Base-by-base conservation (phyloP, 768 basidiomycete genomes). In the Tephrocybe sp. region DNA sequence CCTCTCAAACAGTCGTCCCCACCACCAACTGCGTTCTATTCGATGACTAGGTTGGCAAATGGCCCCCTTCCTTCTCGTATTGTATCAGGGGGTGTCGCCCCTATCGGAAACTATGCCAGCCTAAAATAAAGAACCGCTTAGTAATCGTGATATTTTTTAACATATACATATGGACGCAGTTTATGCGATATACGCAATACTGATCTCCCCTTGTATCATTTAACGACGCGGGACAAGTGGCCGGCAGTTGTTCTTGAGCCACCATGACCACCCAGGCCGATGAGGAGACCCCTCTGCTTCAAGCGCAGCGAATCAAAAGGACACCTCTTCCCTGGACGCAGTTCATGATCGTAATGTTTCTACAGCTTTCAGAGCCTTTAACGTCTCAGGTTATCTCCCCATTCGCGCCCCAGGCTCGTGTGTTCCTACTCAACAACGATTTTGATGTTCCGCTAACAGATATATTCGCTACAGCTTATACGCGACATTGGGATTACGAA, bases 361-460 rank as follows among this genome's bases (percentile, higher is more conserved):
- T 91, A 18, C 87, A 89, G 63, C 79, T 90, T 34, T 74, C 86
- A 29, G 89, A 91, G 61, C 88, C 88, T 1, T 69, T 91, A 56
- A 87, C 88, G 1, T 78, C 79, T 4, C 78, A 88, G 53, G 84
- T 91, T 47, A 88, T 91, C 52, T 80, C 80, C 39, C 89, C 88
- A 0, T 90, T 89, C 59, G 77, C 82, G 16, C 86, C 85, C 3
- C 80, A 89, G 71, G 86, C 84, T 11, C 22, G 25, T 27, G 6
- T 13, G 24, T 24, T n/a, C 33, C 37, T 33, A n/a, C 15, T 25
- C 16, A 5, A 13, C 31, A n/a, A n/a, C n/a, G n/a, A n/a, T n/a
- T 15, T 24, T 29, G 2, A 21, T 9, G 2, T 77, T 76, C 58
- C 71, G 15, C 33, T 34, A n/a, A 34, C 4, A 15, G 13, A 4